Percentiles rank a stretch among this genome's conserved stretches.
These are phyloP conservation scores for Chiua virens DNA, from an alignment of 768 basidiomycete species.

Conservation along the genomic window DNA sequence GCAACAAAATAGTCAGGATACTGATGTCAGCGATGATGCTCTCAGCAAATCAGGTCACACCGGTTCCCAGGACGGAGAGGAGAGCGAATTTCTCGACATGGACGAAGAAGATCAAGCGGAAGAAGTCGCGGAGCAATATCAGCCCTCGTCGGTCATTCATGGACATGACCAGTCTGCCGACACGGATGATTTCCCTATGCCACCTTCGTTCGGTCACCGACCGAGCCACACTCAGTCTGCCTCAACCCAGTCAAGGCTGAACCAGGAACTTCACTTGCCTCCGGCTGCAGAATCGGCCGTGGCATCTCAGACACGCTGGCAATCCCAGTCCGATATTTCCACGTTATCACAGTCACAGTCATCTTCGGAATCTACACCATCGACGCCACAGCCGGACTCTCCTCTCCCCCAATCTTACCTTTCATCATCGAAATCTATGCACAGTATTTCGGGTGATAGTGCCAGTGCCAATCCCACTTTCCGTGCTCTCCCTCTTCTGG, in stretches of 20 bases:
- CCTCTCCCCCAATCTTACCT: constrained; percentile 33
- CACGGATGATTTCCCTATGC: constrained; percentile 54
- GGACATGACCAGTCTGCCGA: constrained; percentile 36
- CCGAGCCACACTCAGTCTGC: constrained; percentile 7
- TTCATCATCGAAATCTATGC: constrained; percentile 20
- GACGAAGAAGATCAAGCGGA: constrained; percentile 33
- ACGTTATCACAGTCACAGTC: constrained; percentile 23
- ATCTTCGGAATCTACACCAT: constrained; percentile 18
- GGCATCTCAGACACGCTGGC: constrained; percentile 25
- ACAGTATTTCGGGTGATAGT: constrained; percentile 22
- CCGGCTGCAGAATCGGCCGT: constrained; percentile 11
- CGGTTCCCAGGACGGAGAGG: constrained; percentile 26
- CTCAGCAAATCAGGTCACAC: constrained; percentile 10
- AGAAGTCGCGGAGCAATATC: constrained; percentile 12
- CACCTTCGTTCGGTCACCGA: constrained; percentile 33
- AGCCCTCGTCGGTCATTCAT: constrained; percentile 5
- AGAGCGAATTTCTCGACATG: constrained; percentile 67
- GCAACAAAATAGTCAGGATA: constrained; percentile 36
- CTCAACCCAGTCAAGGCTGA: constrained; percentile 10
- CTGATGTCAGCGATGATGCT: constrained; percentile 1
- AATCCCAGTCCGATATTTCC: constrained; percentile 21
- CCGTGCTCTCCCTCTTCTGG: constrained; percentile 70
- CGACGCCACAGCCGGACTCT: constrained; percentile 25
- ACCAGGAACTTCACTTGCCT: constrained; percentile 18
- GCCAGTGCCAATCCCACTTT: constrained; percentile 44